Base-by-base conservation (phyloP, 1,284 basidiomycete genomes). In the Fomitopsis betulina region DNA sequence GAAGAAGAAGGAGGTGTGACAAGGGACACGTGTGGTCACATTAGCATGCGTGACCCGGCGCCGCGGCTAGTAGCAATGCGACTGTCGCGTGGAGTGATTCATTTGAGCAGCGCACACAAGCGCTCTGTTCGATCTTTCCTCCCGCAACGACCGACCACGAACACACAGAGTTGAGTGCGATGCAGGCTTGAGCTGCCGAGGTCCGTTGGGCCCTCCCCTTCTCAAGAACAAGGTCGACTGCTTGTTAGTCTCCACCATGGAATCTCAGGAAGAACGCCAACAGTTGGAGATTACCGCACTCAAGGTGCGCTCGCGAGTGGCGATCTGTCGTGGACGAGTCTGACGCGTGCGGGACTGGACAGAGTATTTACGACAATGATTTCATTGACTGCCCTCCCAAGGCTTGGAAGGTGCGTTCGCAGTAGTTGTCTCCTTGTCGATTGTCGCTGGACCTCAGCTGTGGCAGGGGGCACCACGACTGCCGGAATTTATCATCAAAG, bases 121-220 rank as follows among this genome's bases (percentile, higher is more conserved):
- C 38, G 45, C 54, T 25, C 37, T 42, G 35, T 58, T 54, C 39
- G 30, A 45, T 37, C 19, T 35, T 55, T 35, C 33, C 37, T 58
- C 30, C 37, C 43, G 30, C 39, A 33, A 50, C 21, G 43, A 45
- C 37, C 25, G 32, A 42, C 43, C 21, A 51, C 49, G 49, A 30
- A 50, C 40, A 51, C 23, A 5, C 27, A 54, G 30, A 39, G 43
- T n/a, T 23, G 38, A 9, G 53, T 55, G 63, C 67, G 65, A 87
- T 87, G 85, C 75, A 77, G 69, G 81, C 84, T 85, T 89, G 86
- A 89, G 83, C 74, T 78, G 79, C 82, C 72, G 83, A 82, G 87
- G 85, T 83, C 85, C 82, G 69, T 69, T 70, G 76, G 86, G 77
- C 77, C 83, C 81, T 85, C 79, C 77, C 78, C 77, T 79, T 70